Percentiles rank a stretch among this genome's conserved stretches.
Evolutionary conservation across 2,329 filamentous ascomycete species (phyloP).

Genomic region (Ceratocystis ficicola): DNA sequence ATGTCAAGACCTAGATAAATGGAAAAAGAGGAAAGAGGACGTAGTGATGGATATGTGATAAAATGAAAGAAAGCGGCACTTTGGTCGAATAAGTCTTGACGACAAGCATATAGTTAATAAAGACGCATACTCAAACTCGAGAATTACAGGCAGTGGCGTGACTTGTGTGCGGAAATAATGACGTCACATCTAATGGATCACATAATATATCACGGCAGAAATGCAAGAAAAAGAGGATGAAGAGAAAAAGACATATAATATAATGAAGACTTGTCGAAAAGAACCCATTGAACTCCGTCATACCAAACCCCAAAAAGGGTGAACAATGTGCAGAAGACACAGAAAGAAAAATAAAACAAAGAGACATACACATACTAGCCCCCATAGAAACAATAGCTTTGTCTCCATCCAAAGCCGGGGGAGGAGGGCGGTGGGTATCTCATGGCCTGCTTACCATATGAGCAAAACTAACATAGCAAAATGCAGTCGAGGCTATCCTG

Average conservation of each 20-base stretch:
- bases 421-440: neutral
- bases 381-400: neutral
- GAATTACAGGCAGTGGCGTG: no score
- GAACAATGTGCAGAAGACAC: slow-evolving; percentile 1
- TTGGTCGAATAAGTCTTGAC: slow-evolving; percentile 13
- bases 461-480: no score
- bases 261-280: slow-evolving; percentile 2
- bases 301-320: slow-evolving; percentile 3
- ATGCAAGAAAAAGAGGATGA: neutral
- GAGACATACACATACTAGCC: neutral
- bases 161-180: no score
- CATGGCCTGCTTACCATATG: neutral
- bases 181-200: no score
- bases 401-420: no score
- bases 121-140: no score
- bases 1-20: slow-evolving; percentile 68
- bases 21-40: slow-evolving; percentile 1
- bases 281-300: slow-evolving; percentile 1
- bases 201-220: no score
- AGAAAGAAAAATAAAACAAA: neutral
- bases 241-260: neutral
- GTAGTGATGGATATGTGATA: neutral
- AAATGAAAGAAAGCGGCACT: slow-evolving; percentile 37
- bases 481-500: no score
- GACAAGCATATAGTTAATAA: slow-evolving; percentile 5